Evolutionary conservation across 768 basidiomycete species (phyloP).

Genomic region (Russula sp.): DNA sequence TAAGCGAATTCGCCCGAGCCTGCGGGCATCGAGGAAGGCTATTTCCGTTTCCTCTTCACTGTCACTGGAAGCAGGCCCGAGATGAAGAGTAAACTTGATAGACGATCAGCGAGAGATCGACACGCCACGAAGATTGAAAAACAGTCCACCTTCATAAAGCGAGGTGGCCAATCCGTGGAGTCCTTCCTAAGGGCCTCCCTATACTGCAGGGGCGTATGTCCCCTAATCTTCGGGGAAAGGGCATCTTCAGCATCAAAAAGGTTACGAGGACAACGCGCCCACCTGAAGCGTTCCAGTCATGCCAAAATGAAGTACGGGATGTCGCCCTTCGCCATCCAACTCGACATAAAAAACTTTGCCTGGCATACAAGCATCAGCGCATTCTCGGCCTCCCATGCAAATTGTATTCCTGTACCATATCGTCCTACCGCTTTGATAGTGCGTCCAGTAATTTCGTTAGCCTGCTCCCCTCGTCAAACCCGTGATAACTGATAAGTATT

Average conservation of each 20-base stretch:
- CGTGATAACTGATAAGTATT: not conserved
- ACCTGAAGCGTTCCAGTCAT: constrained; percentile 86
- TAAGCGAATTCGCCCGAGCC: constrained; percentile 68
- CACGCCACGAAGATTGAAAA: not conserved
- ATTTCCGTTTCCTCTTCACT: constrained; percentile 44
- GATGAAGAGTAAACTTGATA: constrained; percentile 59
- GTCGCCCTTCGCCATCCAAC: constrained; percentile 55
- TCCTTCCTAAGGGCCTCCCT: constrained; percentile 43
- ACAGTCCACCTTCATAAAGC: constrained; percentile 55
- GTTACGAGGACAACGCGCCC: not conserved
- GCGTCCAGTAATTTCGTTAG: constrained; percentile 50
- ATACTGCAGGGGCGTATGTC: constrained; percentile 49
- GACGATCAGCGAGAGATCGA: not conserved
- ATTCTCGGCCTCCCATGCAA: not conserved
- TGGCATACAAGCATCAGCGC: constrained; percentile 30
- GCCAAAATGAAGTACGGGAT: constrained; percentile 76
- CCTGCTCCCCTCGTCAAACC: constrained; percentile 40
- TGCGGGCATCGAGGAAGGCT: constrained; percentile 69
- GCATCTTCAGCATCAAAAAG: constrained; percentile 8
- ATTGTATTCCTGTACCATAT: constrained; percentile 45
- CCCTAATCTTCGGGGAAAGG: constrained; percentile 45
- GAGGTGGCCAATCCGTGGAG: constrained; percentile 59
- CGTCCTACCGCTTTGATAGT: constrained; percentile 47
- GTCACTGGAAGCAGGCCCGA: constrained; percentile 37
- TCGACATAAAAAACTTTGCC: constrained; percentile 68